Evolutionary conservation across 1,284 basidiomycete genomes (phyloP).

Genomic region (Quambalaria eucalypti): DNA sequence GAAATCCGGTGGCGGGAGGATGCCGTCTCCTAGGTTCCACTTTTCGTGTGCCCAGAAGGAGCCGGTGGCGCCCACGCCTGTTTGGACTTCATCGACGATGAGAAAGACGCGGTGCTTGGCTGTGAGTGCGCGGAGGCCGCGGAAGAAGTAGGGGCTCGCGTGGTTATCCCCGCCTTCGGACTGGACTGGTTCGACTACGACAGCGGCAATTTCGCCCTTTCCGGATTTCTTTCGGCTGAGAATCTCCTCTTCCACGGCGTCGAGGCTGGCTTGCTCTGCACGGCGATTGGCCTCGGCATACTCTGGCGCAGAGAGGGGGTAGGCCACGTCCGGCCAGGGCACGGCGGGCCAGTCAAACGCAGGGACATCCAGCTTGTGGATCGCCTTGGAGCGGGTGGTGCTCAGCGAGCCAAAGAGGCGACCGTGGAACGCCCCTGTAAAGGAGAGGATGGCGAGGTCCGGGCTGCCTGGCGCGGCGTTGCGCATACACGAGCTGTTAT

Average conservation of each 20-base stretch:
- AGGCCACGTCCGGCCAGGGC: slow-evolving; percentile 52
- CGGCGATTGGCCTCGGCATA: slow-evolving; percentile 49
- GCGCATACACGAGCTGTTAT: slow-evolving; percentile 51
- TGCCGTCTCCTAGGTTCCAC: slow-evolving; percentile 48
- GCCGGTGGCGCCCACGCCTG: slow-evolving; percentile 54
- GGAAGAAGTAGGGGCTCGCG: slow-evolving; percentile 53
- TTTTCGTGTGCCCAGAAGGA: slow-evolving; percentile 56
- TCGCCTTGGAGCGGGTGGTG: slow-evolving; percentile 50
- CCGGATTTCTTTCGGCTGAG: slow-evolving; percentile 41
- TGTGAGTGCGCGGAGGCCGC: slow-evolving; percentile 50
- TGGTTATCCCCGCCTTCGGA: slow-evolving; percentile 56
- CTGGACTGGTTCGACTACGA: slow-evolving; percentile 56
- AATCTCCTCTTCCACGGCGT: slow-evolving; percentile 48
- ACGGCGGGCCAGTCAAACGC: slow-evolving; percentile 55
- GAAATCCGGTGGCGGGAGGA: slow-evolving; percentile 52
- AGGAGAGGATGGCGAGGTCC: slow-evolving; percentile 52
- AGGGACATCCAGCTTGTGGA: slow-evolving; percentile 56
- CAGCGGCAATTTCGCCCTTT: slow-evolving; percentile 51
- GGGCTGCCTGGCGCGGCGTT: slow-evolving; percentile 53
- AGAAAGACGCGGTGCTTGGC: slow-evolving; percentile 50
- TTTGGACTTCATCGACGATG: slow-evolving; percentile 55
- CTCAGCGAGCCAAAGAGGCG: slow-evolving; percentile 48
- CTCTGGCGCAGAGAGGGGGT: slow-evolving; percentile 53
- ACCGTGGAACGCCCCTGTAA: slow-evolving; percentile 49
- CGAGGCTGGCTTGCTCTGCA: slow-evolving; percentile 47